A percentile compares a stretch with the other conserved stretches of the same genome.
Conservation (phyloP, 2,329 filamentous ascomycete genomes). For the Aspergillus candidus region DNA sequence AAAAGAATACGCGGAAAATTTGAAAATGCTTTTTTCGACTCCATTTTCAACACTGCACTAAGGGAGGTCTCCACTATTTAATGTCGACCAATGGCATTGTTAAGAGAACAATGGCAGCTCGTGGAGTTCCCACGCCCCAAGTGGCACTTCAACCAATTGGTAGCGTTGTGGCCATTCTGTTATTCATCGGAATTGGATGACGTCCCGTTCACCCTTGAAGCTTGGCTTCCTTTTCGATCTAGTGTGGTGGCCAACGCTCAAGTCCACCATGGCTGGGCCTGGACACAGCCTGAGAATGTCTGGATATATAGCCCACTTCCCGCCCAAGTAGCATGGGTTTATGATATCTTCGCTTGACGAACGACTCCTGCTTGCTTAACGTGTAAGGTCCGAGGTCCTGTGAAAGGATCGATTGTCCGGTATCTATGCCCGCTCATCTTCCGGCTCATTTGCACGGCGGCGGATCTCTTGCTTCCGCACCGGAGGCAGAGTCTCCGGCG, state of each 20-base stretch:
- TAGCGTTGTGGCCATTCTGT: background rate
- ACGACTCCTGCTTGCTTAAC: background rate
- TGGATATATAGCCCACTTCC: background rate
- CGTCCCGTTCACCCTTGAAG: conserved; percentile 2
- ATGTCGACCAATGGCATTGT: no score
- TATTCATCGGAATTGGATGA: background rate
- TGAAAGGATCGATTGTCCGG: background rate
- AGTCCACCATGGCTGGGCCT: no score
- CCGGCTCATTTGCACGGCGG: conserved; percentile 17
- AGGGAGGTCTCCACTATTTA: background rate
- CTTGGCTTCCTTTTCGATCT: conserved; percentile 18
- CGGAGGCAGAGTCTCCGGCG: conserved; percentile 10
- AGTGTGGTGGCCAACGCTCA: background rate
- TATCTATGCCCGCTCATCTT: conserved; percentile 24
- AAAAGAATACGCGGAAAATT: conserved; percentile 9
- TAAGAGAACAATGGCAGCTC: no score
- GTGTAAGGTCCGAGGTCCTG: no score
- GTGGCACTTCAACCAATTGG: conserved; percentile 2
- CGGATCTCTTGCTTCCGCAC: conserved; percentile 14
- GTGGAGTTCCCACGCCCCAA: background rate
- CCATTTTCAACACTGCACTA: conserved; percentile 3
- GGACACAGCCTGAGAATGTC: no score
- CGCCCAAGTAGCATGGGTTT: background rate
- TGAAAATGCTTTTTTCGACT: conserved; percentile 3
- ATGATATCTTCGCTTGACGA: background rate